Base-by-base conservation (phyloP, 257 asterid genomes). In the Petrea volubilis region DNA sequence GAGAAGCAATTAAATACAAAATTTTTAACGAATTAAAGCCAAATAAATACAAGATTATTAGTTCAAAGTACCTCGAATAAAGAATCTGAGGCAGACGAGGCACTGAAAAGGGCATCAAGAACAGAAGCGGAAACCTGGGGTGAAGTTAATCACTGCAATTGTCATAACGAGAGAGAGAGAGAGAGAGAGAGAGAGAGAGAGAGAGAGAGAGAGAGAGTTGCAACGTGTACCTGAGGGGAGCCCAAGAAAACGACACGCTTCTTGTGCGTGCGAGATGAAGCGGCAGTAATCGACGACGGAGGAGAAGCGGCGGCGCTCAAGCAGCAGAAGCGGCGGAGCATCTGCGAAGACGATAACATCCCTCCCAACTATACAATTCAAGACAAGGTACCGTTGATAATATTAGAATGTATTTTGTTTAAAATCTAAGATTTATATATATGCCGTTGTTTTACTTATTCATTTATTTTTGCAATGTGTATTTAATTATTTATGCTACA, bases 281-380 rank as follows among this genome's bases (percentile, higher is more conserved):
- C 4, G 2, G 73, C 10, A 61, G 80, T 3, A 4, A 75, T 17
- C 59, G 84, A 7, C 21, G 82, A 36, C 34, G 79, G 67, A 53
- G 87, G 33, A 67, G 93, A 58, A 55, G 79, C 73, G 60, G 86
- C 75, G 73, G 83, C 60, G 77, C 74, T 66, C 71, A 72, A 74
- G 82, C 91, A 84, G 90, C 84, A 80, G 68, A 92, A 83, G 59
- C 96, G 90, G 61, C 98, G 94, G 68, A 92, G 81, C 90, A 90
- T 85, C 68, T 63, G 25, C 18, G 98, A 79, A 49, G 96, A 82
- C 74, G 90, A 81, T 53, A 77, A 55, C 91, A 85, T 82, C 78
- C 63, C 68, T 27, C 20, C 73, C 43, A n/a, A n/a, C n/a, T n/a
- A n/a, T n/a, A n/a, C n/a, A n/a, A n/a, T n/a, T n/a, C n/a, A n/a